Percentiles rank a stretch among this genome's conserved stretches.
Evolutionary conservation across 2,329 filamentous ascomycete species (phyloP).

Genomic region (Pseudocercospora fuligena): DNA sequence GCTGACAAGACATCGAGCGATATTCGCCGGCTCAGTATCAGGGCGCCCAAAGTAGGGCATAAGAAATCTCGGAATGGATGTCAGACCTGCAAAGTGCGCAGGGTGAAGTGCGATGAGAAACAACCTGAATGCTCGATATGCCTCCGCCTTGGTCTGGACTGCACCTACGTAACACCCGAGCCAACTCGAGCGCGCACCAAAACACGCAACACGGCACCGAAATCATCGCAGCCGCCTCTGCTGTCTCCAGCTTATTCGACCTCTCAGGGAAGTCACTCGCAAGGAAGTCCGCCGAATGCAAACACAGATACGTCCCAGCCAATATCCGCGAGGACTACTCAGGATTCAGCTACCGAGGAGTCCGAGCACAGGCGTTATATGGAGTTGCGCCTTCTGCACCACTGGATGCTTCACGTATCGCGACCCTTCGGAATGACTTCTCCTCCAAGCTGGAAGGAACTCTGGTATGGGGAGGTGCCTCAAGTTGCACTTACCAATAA

Average conservation of each 20-base stretch:
- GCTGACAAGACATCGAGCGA: slow-evolving; percentile 7
- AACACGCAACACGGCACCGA: slow-evolving; percentile 21
- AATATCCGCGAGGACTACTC: slow-evolving; percentile 8
- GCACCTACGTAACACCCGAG: slow-evolving; percentile 47
- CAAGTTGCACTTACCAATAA: slow-evolving; percentile 31
- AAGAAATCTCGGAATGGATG: slow-evolving; percentile 61
- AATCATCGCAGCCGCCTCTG: slow-evolving; percentile 11
- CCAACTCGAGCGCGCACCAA: slow-evolving; percentile 26
- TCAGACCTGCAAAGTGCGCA: slow-evolving; percentile 60
- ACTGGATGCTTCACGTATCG: slow-evolving; percentile 33
- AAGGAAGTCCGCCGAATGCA: slow-evolving; percentile 24
- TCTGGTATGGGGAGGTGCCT: slow-evolving; percentile 34
- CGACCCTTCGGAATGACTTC: slow-evolving; percentile 34
- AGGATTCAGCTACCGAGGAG: slow-evolving; percentile 23
- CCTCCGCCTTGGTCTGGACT: slow-evolving; percentile 52
- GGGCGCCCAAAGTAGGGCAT: slow-evolving; percentile 44
- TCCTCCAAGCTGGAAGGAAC: slow-evolving; percentile 32
- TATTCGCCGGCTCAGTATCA: slow-evolving; percentile 19
- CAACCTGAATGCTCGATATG: slow-evolving; percentile 58
- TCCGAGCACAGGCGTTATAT: slow-evolving; percentile 30
- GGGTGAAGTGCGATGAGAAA: slow-evolving; percentile 62
- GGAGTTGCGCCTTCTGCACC: slow-evolving; percentile 32
- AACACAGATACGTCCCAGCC: slow-evolving; percentile 19
- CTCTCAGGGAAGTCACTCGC: slow-evolving; percentile 25
- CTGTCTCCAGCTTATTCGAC: slow-evolving; percentile 25